Evolutionary conservation across 768 basidiomycete species (phyloP), one percentile per base, ranked within the genome.

Genomic region (Pleurotus platypus): DNA sequence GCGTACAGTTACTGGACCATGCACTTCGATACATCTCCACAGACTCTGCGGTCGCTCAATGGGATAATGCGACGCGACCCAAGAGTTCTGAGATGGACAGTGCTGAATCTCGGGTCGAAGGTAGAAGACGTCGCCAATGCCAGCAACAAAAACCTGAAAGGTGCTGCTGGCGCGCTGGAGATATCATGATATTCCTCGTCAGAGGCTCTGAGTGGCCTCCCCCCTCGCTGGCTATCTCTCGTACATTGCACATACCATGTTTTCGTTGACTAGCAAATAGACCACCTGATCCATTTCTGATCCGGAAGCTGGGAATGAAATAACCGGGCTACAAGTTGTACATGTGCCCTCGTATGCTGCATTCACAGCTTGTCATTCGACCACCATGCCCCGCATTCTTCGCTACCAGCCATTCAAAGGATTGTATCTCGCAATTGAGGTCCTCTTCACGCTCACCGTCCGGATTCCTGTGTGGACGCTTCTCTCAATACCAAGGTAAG

Each of bases 21-120:
- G 76, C 83, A 92, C 66, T 96, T 94, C 68, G 94, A 96, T 75
- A 83, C 90, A 3, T 88, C 89, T 7, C 93, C 93, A 9, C 75
- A 76, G 39, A 85, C 83, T 0, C 75, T 95, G 49, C 74, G 76
- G 5, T 74, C 79, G 0, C 75, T 96, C n/a, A 84, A 85, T 62
- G 70, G 74, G 7, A 76, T 88, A 56, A 80, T 95, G 69, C 83
- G 87, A 6, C 78, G 78, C 53, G 94, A 96, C 65, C 92, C 92
- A 9, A 83, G 88, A 30, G 90, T 96, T 12, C 75, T 96, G 55
- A 81, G 92, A 16, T 90, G 88, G 83, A 91, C 90, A 5, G 80
- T 89, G 47, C 71, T 93, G 35, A 93, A 92, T 64, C 70, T 90
- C 50, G 93, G 87, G 8, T 82, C 89, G 56, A 86, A 80, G 55